Percentiles rank a stretch among this genome's conserved stretches.
Evolutionary conservation across 371 early-diverging fungal species (phyloP).

Genomic region (Apophysomyces sp.): DNA sequence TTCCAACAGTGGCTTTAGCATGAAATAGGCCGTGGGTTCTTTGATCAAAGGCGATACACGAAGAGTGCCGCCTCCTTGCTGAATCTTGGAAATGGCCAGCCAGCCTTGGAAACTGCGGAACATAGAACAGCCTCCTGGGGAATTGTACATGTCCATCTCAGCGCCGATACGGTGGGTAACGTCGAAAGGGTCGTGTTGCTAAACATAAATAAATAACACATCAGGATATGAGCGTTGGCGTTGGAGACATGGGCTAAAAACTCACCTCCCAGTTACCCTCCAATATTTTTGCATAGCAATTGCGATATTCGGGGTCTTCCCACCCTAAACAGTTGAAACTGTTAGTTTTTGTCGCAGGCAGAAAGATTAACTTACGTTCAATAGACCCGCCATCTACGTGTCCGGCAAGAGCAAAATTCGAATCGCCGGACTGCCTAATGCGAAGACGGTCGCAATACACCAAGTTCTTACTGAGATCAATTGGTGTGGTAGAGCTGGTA

Average conservation of each 20-base stretch:
- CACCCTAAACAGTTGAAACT: constrained; percentile 12
- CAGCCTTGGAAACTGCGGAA: constrained; percentile 48
- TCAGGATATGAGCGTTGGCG: too few species aligned
- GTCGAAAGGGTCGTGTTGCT: constrained; percentile 39
- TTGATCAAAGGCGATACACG: constrained; percentile 40
- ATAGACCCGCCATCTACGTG: constrained; percentile 42
- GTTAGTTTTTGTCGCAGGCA: neutral
- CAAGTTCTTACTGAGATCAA: constrained; percentile 37
- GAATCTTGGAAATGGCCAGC: constrained; percentile 36
- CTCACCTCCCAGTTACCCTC: constrained; percentile 25
- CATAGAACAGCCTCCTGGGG: constrained; percentile 38
- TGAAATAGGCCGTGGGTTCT: constrained; percentile 37
- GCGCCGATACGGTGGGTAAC: constrained; percentile 42
- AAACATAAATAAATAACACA: neutral
- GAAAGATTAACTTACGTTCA: constrained; percentile 17
- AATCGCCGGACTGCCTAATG: constrained; percentile 31
- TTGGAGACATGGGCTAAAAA: too few species aligned
- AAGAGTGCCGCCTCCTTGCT: constrained; percentile 34
- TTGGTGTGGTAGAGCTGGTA: constrained; percentile 12
- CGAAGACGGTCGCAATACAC: constrained; percentile 41
- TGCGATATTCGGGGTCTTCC: constrained; percentile 34
- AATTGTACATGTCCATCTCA: constrained; percentile 35
- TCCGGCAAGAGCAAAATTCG: constrained; percentile 30
- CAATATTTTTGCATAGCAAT: constrained; percentile 23
- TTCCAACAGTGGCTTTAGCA: constrained; percentile 41